phyloP scores from a whole-genome alignment of 805 yeast species.

The Metschnikowia orientalis region DNA sequence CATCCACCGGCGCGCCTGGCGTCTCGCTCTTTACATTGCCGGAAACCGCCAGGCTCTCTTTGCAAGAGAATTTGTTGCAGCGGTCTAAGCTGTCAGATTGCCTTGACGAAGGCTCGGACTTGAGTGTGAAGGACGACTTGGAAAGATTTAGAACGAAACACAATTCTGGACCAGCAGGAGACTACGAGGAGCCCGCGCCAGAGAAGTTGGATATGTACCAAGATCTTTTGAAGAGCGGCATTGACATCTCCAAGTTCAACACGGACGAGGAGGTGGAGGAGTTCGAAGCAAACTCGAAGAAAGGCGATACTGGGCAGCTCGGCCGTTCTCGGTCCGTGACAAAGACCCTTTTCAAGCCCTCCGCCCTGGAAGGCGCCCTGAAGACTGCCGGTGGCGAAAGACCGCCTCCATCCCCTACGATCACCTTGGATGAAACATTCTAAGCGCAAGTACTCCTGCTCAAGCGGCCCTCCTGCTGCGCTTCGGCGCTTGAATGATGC shows the following conservation, averaged over 20 bases:
- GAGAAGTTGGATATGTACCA: conserved; percentile 24
- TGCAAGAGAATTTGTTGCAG: conserved; percentile 38
- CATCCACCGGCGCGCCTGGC: too few species aligned
- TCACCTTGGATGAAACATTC: conserved; percentile 34
- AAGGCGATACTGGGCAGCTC: conserved; percentile 1
- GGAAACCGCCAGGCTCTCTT: conserved; percentile 24
- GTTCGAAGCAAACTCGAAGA: conserved; percentile 9
- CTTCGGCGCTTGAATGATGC: too few species aligned
- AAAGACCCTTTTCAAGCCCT: conserved; percentile 36
- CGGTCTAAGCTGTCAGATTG: conserved; percentile 29
- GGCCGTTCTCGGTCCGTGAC: conserved; percentile 28
- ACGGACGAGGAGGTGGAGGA: conserved; percentile 22
- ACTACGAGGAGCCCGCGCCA: conserved; percentile 36
- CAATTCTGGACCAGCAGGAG: conserved; percentile 8
- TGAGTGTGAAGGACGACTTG: conserved; percentile 21
- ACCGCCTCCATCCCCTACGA: conserved; percentile 29
- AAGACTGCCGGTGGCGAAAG: conserved; percentile 1
- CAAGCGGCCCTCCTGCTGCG: too few species aligned
- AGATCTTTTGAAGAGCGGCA: conserved; percentile 30
- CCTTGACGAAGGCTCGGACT: conserved; percentile 16
- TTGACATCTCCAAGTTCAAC: conserved; percentile 25
- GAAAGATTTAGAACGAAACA: conserved; percentile 23
- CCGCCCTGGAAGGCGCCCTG: conserved; percentile 22
- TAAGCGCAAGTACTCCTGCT: too few species aligned
- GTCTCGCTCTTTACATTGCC: conserved; percentile 10